phyloP scores from a whole-genome alignment of 1,139 yeast species.

The Magnusiomyces tetraspermus region DNA sequence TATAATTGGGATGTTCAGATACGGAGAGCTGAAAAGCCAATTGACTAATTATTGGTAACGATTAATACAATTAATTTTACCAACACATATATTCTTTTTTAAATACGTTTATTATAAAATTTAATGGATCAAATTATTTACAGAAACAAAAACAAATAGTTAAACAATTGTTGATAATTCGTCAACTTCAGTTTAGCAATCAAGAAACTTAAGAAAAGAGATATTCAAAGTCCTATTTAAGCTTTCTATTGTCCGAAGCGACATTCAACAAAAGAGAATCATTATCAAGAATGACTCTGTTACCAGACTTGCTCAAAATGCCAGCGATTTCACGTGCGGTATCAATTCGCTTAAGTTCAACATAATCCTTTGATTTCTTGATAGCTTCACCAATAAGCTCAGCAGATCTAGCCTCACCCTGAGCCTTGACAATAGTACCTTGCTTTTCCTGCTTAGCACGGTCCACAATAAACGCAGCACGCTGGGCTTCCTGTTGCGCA shows the following conservation, averaged over 20 bases:
- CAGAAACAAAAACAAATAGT: too few relatives aligned
- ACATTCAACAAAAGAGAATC: constrained; percentile 52
- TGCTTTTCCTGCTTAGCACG: constrained; percentile 97
- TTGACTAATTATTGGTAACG: too few relatives aligned
- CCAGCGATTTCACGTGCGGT: constrained; percentile 94
- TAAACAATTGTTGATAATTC: too few relatives aligned
- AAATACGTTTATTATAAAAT: too few relatives aligned
- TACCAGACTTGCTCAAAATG: constrained; percentile 77
- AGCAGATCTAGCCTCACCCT: constrained; percentile 98
- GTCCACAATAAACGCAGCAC: constrained; percentile 94
- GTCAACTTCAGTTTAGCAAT: too few relatives aligned
- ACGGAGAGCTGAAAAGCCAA: constrained; percentile 40
- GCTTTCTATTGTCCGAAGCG: neutral
- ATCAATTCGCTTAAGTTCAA: constrained; percentile 90
- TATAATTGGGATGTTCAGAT: constrained; percentile 95
- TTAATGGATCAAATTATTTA: too few relatives aligned
- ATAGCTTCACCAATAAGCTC: constrained; percentile 98
- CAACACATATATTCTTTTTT: neutral
- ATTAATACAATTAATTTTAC: neutral
- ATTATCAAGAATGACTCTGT: constrained; percentile 45
- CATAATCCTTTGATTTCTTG: constrained; percentile 89
- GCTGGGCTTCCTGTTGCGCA: constrained; percentile 98
- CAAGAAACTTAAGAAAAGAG: too few relatives aligned
- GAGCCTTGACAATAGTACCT: constrained; percentile 89
- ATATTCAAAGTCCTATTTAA: constrained; percentile 5